These are phyloP conservation scores for Suillus luteus DNA, from an alignment of 768 basidiomycete species.

Conservation along the genomic window DNA sequence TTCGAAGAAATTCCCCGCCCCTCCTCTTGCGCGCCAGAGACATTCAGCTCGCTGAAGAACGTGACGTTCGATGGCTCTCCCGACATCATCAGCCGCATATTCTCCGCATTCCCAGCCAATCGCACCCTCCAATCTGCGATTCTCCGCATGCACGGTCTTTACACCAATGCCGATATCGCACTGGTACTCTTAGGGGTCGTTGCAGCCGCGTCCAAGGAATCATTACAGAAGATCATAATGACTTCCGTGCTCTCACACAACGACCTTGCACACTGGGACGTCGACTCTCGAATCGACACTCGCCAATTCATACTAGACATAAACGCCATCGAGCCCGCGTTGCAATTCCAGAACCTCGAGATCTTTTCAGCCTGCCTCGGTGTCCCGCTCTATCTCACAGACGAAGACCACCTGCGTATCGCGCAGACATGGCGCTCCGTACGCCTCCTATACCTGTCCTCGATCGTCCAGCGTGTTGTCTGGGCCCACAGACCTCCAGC, in stretches of 20 bases:
- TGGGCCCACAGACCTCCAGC: background rate
- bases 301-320: conserved; percentile 7
- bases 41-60: conserved; percentile 1
- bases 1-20: conserved; percentile 3
- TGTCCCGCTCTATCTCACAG: conserved; percentile 6
- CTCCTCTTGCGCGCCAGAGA: background rate
- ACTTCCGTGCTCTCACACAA: conserved; percentile 1
- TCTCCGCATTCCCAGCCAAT: background rate
- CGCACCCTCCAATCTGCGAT: background rate
- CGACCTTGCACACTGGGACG: conserved; percentile 3
- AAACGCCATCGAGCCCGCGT: conserved; percentile 1
- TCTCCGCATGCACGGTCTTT: conserved; percentile 1
- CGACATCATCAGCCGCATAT: background rate
- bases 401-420: conserved; percentile 3
- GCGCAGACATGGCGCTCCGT: conserved; percentile 5
- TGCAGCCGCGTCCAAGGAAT: background rate
- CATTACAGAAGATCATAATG: background rate
- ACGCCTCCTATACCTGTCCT: background rate
- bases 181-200: background rate
- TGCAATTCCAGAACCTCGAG: conserved; percentile 3
- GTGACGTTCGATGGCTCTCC: conserved; percentile 1
- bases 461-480: conserved; percentile 5
- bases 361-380: conserved; percentile 6
- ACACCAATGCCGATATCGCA: conserved; percentile 1
- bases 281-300: background rate